phyloP scores from a whole-genome alignment of 2,329 filamentous ascomycete species.

The Nannizzia gypsea region DNA sequence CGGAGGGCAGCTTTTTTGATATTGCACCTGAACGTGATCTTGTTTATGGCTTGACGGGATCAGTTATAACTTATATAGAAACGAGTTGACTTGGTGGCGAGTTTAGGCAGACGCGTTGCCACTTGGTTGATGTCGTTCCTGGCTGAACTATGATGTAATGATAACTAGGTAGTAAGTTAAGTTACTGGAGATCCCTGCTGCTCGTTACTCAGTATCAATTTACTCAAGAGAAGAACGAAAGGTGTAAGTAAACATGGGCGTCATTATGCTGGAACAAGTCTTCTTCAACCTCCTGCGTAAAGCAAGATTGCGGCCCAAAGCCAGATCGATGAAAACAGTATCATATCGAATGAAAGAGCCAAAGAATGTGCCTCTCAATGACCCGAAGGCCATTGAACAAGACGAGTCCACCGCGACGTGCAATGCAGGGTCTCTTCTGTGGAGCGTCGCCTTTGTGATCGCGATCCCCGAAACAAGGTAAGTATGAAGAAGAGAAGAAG shows the following conservation, averaged over 20 bases:
- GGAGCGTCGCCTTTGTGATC: conserved; percentile 36
- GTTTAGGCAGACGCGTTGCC: not conserved
- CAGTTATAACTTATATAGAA: not conserved
- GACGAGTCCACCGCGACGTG: conserved; percentile 43
- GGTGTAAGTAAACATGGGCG: too few species aligned
- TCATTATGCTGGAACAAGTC: not conserved
- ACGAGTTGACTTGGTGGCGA: not conserved
- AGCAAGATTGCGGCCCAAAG: conserved; percentile 7
- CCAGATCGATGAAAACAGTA: conserved; percentile 13
- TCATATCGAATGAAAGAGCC: conserved; percentile 18
- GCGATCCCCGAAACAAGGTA: conserved; percentile 40
- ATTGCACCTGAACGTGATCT: not conserved
- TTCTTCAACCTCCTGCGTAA: conserved; percentile 12
- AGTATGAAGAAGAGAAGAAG: conserved; percentile 40
- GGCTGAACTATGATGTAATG: not conserved
- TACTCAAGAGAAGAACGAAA: too few species aligned
- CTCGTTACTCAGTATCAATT: too few species aligned
- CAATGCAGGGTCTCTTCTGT: conserved; percentile 45
- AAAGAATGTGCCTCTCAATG: conserved; percentile 41
- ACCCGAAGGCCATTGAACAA: conserved; percentile 39
- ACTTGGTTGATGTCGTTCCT: not conserved
- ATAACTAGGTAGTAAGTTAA: not conserved
- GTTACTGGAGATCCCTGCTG: too few species aligned
- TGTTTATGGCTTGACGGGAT: not conserved
- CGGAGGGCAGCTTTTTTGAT: not conserved